phyloP scores from a whole-genome alignment of 805 yeast species.

The Teunomyces barrocoloradensis region DNA sequence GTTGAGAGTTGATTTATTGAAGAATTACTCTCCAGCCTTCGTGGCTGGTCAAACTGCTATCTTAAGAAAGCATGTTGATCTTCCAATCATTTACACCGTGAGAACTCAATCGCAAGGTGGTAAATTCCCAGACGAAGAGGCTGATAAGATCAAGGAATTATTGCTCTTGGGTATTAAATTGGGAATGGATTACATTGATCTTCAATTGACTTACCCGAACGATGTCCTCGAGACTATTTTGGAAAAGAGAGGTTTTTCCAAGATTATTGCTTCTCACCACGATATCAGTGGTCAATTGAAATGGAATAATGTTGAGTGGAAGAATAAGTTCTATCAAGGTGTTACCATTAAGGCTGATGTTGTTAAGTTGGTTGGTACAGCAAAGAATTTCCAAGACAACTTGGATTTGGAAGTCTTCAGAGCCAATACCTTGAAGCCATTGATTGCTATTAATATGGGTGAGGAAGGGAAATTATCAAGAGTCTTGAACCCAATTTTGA shows the following conservation, averaged over 20 bases:
- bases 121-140: conserved; percentile 60
- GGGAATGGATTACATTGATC: conserved; percentile 79
- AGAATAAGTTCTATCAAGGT: conserved; percentile 66
- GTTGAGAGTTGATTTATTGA: conserved; percentile 71
- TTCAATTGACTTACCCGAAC: conserved; percentile 70
- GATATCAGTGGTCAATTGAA: conserved; percentile 60
- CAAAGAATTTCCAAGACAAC: conserved; percentile 64
- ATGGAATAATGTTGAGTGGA: conserved; percentile 78
- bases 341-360: conserved; percentile 63
- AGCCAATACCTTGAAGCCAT: conserved; percentile 47
- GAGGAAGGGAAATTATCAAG: conserved; percentile 73
- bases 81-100: conserved; percentile 81
- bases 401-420: conserved; percentile 69
- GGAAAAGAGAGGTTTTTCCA: conserved; percentile 56
- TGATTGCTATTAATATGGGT: conserved; percentile 84
- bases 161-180: conserved; percentile 63
- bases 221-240: conserved; percentile 51
- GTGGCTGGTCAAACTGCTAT: conserved; percentile 73
- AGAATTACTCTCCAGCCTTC: conserved; percentile 47
- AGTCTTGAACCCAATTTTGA: conserved; percentile 68
- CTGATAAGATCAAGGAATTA: conserved; percentile 47
- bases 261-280: conserved; percentile 80
- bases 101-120: conserved; percentile 85
- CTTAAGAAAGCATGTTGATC: conserved; percentile 57
- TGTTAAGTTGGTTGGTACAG: conserved; percentile 81